phyloP scores from a whole-genome alignment of 352 stramenopile genomes.

The Peronosclerospora sorghi region DNA sequence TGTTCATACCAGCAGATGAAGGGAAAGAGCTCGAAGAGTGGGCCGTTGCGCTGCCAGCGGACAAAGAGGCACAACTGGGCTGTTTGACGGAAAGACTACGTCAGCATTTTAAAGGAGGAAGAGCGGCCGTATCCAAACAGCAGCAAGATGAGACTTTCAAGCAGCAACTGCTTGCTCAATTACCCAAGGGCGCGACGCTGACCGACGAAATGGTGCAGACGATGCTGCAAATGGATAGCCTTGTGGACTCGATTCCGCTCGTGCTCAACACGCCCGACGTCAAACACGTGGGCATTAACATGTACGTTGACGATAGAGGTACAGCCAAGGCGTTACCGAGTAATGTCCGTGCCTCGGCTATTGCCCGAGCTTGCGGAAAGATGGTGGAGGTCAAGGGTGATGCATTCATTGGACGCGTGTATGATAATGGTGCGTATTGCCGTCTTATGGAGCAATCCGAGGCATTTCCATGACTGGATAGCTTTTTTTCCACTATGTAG shows the following conservation, averaged over 20 bases:
- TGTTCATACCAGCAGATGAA: constrained; percentile 54
- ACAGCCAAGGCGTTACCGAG: constrained; percentile 72
- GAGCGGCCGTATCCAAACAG: constrained; percentile 15
- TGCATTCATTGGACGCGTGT: constrained; percentile 80
- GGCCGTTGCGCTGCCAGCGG: constrained; percentile 43
- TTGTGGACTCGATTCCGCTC: constrained; percentile 82
- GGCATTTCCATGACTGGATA: constrained; percentile 3
- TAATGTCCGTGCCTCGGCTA: constrained; percentile 69
- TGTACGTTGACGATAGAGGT: constrained; percentile 87
- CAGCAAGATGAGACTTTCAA: constrained; percentile 75
- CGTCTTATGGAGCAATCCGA: not conserved
- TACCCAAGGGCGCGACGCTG: constrained; percentile 50
- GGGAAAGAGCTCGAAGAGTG: constrained; percentile 57
- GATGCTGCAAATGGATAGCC: constrained; percentile 83
- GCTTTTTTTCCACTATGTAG: constrained; percentile 14
- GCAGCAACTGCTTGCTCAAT: constrained; percentile 60
- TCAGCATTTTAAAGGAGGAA: constrained; percentile 57
- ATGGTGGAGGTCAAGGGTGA: constrained; percentile 80
- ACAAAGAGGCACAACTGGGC: constrained; percentile 71
- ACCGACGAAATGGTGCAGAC: constrained; percentile 74
- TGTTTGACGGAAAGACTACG: constrained; percentile 78
- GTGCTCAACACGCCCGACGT: constrained; percentile 68
- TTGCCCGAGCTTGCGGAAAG: constrained; percentile 71
- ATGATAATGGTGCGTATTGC: constrained; percentile 63
- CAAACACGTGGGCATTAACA: constrained; percentile 70